Base-by-base conservation (phyloP, 257 asterid species). In the Capsicum chinense region DNA sequence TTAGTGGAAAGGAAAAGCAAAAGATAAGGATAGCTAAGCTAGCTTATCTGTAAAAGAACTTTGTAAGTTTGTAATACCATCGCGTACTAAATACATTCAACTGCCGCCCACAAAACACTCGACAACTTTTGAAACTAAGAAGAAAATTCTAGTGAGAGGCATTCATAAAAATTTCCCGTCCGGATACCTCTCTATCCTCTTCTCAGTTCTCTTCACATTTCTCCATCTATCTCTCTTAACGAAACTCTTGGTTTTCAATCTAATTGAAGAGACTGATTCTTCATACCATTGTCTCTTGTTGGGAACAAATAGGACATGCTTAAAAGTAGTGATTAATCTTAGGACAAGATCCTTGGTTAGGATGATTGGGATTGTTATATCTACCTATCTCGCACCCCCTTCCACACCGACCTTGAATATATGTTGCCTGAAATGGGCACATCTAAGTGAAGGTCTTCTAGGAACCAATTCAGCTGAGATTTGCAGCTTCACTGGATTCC, bases 311-410 rank as follows among this genome's bases (percentile, higher is more conserved):
- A 67, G 48, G 56, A 70, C 16, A 42, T 9, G 79, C 35, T 17
- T 17, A 2, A 42, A 70, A 35, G 35, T 35, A 67, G 3, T 13
- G 35, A 66, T 66, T 62, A 62, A n/a, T 44, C 35, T 70, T 16
- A 42, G 5, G 56, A 70, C 16, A 44, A 4, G 35, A 70, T 47
- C 56, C 9, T 70, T 3, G 5, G 14, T 26, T 37, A 69, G 56
- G 79, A 68, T 68, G 76, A 68, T 68, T 68, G 76, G 76, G 76
- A 68, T 68, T 21, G 79, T 16, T 69, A 16, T 9, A 69, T 69
- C 78, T 39, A 39, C 78, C 39, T 1, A 69, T 69, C 33, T 37
- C 3, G 13, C 56, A 69, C 54, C 54, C 74, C 74, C 74, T 6
- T 67, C 50, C 74, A 33, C 68, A 3, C 74, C 74, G 14, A 67